These are phyloP conservation scores for Globisporangium apiculatum DNA, from an alignment of 352 stramenopile genomes.

Conservation along the genomic window DNA sequence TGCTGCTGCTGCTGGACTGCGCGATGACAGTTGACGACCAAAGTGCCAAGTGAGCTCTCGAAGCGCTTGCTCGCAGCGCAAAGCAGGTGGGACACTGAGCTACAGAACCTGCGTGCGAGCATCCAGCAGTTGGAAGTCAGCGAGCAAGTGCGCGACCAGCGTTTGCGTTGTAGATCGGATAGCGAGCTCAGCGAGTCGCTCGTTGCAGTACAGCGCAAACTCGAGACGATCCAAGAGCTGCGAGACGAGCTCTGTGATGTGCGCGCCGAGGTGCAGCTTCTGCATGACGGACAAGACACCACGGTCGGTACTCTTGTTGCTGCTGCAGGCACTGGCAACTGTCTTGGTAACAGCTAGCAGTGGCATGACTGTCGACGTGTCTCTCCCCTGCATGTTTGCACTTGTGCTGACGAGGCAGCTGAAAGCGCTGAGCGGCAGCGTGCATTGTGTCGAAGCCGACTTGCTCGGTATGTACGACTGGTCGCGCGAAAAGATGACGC, in stretches of 20 bases:
- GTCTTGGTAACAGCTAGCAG: too few relatives aligned
- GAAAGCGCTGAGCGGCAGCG: constrained; percentile 19
- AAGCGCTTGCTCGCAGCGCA: constrained; percentile 42
- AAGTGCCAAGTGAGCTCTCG: constrained; percentile 44
- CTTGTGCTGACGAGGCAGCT: constrained; percentile 13
- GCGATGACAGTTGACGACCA: constrained; percentile 29
- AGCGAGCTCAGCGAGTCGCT: constrained; percentile 1
- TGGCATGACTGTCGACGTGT: too few relatives aligned
- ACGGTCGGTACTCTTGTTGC: constrained; percentile 2
- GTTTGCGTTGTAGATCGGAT: background rate
- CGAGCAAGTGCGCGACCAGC: background rate
- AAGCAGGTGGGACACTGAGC: constrained; percentile 27
- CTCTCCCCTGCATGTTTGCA: too few relatives aligned
- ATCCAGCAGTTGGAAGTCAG: constrained; percentile 25
- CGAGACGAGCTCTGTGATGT: constrained; percentile 16
- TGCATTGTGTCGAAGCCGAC: constrained; percentile 29
- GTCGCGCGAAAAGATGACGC: constrained; percentile 27
- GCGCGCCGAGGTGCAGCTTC: constrained; percentile 13
- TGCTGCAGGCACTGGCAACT: background rate
- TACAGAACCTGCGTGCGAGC: constrained; percentile 24
- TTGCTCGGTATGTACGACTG: constrained; percentile 59
- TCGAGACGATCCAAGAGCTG: constrained; percentile 13
- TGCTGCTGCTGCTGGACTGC: background rate
- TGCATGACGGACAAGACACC: constrained; percentile 7
- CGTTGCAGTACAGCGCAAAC: constrained; percentile 12